These are phyloP conservation scores for Alternaria triticina DNA, from an alignment of 2,329 filamentous ascomycete species.

Conservation along the genomic window DNA sequence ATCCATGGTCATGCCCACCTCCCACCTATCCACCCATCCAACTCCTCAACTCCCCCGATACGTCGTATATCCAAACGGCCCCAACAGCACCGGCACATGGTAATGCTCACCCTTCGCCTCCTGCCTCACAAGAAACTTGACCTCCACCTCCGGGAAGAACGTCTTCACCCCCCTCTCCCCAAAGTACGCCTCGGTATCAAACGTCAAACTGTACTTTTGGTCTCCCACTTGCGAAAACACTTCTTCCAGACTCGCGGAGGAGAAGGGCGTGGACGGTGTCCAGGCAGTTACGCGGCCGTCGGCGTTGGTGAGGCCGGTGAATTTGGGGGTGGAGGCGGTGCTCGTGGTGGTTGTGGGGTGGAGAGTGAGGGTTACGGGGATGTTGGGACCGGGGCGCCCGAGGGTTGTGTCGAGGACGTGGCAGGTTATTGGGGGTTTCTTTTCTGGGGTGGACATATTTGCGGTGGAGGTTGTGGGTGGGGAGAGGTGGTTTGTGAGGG, in stretches of 20 bases:
- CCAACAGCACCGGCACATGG: slow-evolving; percentile 79
- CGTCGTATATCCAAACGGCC: slow-evolving; percentile 81
- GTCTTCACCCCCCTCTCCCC: slow-evolving; percentile 61
- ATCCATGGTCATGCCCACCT: too few relatives aligned
- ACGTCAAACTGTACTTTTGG: slow-evolving; percentile 71
- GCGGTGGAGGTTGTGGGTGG: neutral
- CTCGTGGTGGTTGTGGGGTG: slow-evolving; percentile 35
- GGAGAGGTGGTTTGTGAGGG: slow-evolving; percentile 27
- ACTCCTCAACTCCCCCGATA: slow-evolving; percentile 67
- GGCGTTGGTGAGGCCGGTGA: slow-evolving; percentile 72
- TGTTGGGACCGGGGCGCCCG: slow-evolving; percentile 70
- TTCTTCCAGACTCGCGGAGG: slow-evolving; percentile 49
- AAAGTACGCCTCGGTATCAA: slow-evolving; percentile 76
- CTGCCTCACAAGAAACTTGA: slow-evolving; percentile 59
- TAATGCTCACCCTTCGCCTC: slow-evolving; percentile 66
- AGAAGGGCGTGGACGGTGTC: slow-evolving; percentile 59
- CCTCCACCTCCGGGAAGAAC: slow-evolving; percentile 64
- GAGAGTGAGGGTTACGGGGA: slow-evolving; percentile 70
- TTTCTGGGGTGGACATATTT: slow-evolving; percentile 20
- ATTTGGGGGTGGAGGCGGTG: slow-evolving; percentile 51
- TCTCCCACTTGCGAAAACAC: slow-evolving; percentile 47
- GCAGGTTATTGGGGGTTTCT: slow-evolving; percentile 73
- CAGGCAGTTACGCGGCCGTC: slow-evolving; percentile 77
- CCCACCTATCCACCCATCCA: neutral
- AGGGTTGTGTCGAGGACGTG: slow-evolving; percentile 84